A percentile compares a stretch with the other conserved stretches of the same genome.
Evolutionary conservation across 768 basidiomycete species (phyloP).

Genomic region (Melanogaster broomeanus): DNA sequence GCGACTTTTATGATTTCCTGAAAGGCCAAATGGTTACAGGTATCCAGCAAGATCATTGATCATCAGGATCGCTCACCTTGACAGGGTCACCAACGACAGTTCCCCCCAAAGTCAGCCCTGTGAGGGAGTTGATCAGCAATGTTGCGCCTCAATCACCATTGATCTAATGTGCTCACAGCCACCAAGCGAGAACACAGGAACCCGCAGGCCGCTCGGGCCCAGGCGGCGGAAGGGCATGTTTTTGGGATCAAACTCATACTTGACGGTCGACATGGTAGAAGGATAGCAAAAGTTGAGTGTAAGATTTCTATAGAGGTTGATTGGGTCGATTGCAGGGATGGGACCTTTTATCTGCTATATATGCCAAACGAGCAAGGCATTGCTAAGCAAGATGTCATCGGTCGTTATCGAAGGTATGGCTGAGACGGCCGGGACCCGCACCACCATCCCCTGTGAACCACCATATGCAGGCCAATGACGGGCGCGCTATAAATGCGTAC

Average conservation of each 20-base stretch:
- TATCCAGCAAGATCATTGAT: background rate
- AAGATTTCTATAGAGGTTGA: background rate
- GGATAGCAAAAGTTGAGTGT: background rate
- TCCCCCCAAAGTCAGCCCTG: constrained; percentile 49
- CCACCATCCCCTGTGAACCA: constrained; percentile 1
- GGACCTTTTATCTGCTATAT: constrained; percentile 14
- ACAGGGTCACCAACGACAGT: constrained; percentile 54
- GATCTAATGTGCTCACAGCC: constrained; percentile 36
- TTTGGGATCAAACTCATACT: constrained; percentile 40
- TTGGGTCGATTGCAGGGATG: background rate
- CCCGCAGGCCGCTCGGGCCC: constrained; percentile 48
- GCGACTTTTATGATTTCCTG: constrained; percentile 57
- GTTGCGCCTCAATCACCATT: too few relatives aligned
- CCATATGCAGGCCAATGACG: background rate
- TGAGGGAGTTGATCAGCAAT: background rate
- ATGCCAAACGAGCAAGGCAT: constrained; percentile 1
- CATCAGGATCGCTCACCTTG: constrained; percentile 30
- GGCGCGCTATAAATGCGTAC: background rate
- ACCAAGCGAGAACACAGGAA: constrained; percentile 54
- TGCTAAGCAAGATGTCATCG: constrained; percentile 14
- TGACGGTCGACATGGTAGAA: constrained; percentile 23
- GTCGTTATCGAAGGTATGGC: background rate
- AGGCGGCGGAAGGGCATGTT: constrained; percentile 43
- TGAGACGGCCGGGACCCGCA: background rate
- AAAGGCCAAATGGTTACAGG: background rate